phyloP scores from a whole-genome alignment of 257 asterid species.

The Fraxinus excelsior region DNA sequence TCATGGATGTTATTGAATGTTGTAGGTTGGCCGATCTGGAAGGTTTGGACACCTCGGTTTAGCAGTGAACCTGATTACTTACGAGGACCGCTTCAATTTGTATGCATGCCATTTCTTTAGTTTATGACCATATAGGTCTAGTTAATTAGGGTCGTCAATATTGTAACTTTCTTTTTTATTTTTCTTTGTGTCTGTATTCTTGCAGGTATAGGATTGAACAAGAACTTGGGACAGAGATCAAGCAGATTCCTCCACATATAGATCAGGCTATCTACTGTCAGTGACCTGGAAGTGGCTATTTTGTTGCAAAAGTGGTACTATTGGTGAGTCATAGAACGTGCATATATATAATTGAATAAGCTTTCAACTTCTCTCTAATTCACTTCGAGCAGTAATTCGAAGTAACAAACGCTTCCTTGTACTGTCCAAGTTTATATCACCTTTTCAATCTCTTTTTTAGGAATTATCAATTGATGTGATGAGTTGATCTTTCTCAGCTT shows the following conservation, averaged over 20 bases:
- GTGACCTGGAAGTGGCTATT: slow-evolving; percentile 30
- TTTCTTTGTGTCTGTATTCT: background rate
- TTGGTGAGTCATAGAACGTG: slow-evolving; percentile 31
- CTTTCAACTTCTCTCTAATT: background rate
- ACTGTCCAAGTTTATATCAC: background rate
- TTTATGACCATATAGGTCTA: background rate
- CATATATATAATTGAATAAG: background rate
- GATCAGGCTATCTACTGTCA: slow-evolving; percentile 78
- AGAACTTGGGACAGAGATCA: slow-evolving; percentile 80
- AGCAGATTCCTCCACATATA: slow-evolving; percentile 85
- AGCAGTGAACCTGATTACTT: slow-evolving; percentile 77
- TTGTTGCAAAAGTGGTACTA: slow-evolving; percentile 16
- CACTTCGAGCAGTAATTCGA: background rate
- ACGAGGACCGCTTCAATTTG: slow-evolving; percentile 79
- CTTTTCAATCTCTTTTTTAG: background rate
- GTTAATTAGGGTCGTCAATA: slow-evolving; percentile 11
- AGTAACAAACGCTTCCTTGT: background rate
- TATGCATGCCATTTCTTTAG: slow-evolving; percentile 29
- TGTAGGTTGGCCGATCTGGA: slow-evolving; percentile 84
- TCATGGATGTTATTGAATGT: slow-evolving; percentile 8
- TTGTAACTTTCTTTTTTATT: background rate
- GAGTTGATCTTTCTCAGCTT: background rate
- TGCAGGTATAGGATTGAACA: slow-evolving; percentile 81
- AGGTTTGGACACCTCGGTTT: slow-evolving; percentile 83
- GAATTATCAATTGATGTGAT: background rate